Conservation (phyloP, 306 rosid species). For the Fragaria vesca region DNA sequence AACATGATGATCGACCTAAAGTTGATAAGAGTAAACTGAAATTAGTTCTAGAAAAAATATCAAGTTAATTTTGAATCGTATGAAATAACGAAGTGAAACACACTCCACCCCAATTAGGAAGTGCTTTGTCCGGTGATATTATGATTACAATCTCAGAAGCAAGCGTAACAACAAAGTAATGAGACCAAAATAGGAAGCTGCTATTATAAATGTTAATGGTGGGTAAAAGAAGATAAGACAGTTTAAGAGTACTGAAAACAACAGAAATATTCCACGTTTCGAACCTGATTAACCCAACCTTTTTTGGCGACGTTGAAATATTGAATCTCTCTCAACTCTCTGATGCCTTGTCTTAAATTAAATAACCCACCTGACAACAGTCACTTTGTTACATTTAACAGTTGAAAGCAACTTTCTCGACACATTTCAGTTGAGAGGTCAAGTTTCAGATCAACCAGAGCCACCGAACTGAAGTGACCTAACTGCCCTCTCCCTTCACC, state of each 20-base stretch:
- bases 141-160: neutral
- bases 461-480: constrained; percentile 4
- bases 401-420: neutral
- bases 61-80: too few relatives aligned
- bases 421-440: constrained; percentile 33
- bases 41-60: too few relatives aligned
- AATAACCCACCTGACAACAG: constrained; percentile 16
- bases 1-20: too few relatives aligned
- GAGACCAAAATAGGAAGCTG: neutral
- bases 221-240: neutral
- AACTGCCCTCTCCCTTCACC: constrained; percentile 12
- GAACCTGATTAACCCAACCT: neutral
- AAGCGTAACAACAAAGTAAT: neutral
- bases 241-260: neutral
- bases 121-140: neutral
- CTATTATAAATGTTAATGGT: neutral
- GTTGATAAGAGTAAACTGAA: too few relatives aligned
- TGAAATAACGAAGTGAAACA: neutral
- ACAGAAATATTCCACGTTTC: neutral
- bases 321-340: neutral
- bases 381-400: neutral
- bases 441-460: constrained; percentile 25
- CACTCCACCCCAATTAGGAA: neutral
- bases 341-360: neutral
- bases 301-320: neutral